Conservation (phyloP, 177 flowering plant genomes). For the Vitis hybrid region DNA sequence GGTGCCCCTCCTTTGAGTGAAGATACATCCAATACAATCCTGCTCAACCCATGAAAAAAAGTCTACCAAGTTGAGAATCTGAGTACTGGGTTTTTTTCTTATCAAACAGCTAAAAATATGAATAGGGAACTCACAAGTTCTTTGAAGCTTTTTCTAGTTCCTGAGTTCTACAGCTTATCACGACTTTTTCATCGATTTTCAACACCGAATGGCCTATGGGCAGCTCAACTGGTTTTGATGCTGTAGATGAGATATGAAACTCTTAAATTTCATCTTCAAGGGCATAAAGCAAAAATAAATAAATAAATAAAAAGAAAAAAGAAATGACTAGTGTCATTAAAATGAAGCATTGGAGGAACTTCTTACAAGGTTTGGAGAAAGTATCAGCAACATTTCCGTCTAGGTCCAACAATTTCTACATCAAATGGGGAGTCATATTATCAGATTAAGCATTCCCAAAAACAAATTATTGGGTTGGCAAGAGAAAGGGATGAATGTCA, state of each 20-base stretch:
- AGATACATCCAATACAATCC: constrained; percentile 70
- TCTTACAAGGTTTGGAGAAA: constrained; percentile 43
- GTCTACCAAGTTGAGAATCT: not conserved
- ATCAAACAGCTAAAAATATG: not conserved
- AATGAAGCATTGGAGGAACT: not conserved
- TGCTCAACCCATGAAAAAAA: constrained; percentile 18
- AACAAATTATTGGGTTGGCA: not conserved
- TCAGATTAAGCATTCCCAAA: constrained; percentile 6
- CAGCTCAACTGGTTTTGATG: constrained; percentile 29
- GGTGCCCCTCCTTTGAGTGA: constrained; percentile 87
- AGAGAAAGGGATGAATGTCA: not conserved
- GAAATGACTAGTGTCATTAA: not conserved
- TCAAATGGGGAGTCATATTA: not conserved
- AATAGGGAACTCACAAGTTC: constrained; percentile 39
- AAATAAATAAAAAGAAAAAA: not conserved
- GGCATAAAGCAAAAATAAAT: not conserved
- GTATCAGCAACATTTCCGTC: constrained; percentile 25
- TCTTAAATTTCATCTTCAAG: not conserved
- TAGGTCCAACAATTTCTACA: constrained; percentile 70
- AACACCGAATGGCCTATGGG: constrained; percentile 39
- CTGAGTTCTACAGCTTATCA: constrained; percentile 37
- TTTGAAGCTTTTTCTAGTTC: constrained; percentile 40
- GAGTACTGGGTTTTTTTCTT: not conserved
- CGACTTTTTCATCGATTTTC: constrained; percentile 43
- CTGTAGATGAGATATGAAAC: constrained; percentile 26